phyloP scores from a whole-genome alignment of 306 rosid genomes.

The Carpinus viminea region DNA sequence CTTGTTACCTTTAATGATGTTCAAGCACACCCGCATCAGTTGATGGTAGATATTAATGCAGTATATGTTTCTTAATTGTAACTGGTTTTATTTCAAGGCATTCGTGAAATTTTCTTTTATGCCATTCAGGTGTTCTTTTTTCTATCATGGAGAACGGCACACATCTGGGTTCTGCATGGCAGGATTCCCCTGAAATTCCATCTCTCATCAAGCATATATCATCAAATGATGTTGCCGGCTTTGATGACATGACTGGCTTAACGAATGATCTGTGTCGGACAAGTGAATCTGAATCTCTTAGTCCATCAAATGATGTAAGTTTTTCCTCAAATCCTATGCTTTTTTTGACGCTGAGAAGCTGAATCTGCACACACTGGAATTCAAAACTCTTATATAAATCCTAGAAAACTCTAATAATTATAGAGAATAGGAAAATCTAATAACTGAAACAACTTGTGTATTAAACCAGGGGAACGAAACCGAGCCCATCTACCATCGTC shows the following conservation, averaged over 20 bases:
- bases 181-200: conserved; percentile 49
- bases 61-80: neutral
- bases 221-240: conserved; percentile 51
- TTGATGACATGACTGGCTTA: conserved; percentile 37
- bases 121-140: conserved; percentile 24
- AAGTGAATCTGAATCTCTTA: conserved; percentile 28
- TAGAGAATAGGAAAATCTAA: too few relatives aligned
- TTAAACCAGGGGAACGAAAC: conserved; percentile 30
- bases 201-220: conserved; percentile 53
- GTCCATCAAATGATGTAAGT: conserved; percentile 46
- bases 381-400: too few relatives aligned
- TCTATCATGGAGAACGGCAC: conserved; percentile 38
- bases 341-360: too few relatives aligned
- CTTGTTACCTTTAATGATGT: neutral
- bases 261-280: conserved; percentile 12
- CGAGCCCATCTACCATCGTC: conserved; percentile 46
- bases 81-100: neutral
- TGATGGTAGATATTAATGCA: neutral
- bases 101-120: neutral
- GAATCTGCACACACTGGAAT: too few relatives aligned
- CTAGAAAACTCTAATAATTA: too few relatives aligned
- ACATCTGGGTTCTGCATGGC: conserved; percentile 19
- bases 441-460: conserved; percentile 21
- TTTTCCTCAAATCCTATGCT: neutral
- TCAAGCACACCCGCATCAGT: neutral